phyloP scores from a whole-genome alignment of 768 basidiomycete species.

The Boletellus emodensis region DNA sequence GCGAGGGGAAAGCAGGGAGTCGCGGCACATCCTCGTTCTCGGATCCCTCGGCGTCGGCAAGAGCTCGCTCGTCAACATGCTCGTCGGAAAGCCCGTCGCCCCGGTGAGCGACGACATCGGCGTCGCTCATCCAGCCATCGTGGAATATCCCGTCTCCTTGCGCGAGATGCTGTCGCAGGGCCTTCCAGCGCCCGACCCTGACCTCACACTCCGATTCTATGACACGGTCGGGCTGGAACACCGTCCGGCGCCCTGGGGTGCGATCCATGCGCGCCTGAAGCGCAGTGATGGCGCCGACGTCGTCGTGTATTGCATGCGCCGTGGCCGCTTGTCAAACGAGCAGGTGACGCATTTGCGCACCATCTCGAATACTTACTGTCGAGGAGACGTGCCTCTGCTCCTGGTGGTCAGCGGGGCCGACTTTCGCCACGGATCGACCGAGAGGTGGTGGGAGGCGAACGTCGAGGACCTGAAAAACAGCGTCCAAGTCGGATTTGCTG shows the following conservation, averaged over 20 bases:
- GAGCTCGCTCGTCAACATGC: conserved; percentile 40
- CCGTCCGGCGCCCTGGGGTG: conserved; percentile 10
- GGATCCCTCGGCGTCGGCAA: conserved; percentile 34
- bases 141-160: conserved; percentile 11
- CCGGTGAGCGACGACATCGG: conserved; percentile 20
- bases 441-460: conserved; percentile 20
- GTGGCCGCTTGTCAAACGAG: conserved; percentile 31
- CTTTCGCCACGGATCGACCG: conserved; percentile 15
- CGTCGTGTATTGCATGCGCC: conserved; percentile 36
- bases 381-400: conserved; percentile 11
- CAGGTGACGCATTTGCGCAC: conserved; percentile 30
- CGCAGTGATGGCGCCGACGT: conserved; percentile 19
- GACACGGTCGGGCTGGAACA: conserved; percentile 22
- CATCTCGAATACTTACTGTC: conserved; percentile 21
- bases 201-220: conserved; percentile 8
- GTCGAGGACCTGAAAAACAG: conserved; percentile 2
- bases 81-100: conserved; percentile 26
- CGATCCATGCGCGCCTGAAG: conserved; percentile 13
- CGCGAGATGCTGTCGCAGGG: background rate
- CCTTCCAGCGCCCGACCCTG: background rate
- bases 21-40: conserved; percentile 17
- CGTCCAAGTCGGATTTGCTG: conserved; percentile 14
- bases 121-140: conserved; percentile 10
- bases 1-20: background rate
- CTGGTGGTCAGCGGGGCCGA: conserved; percentile 15